Percentiles rank a stretch among this genome's conserved stretches.
phyloP scores from a whole-genome alignment of 805 yeast genomes.

The Candida railenensis region DNA sequence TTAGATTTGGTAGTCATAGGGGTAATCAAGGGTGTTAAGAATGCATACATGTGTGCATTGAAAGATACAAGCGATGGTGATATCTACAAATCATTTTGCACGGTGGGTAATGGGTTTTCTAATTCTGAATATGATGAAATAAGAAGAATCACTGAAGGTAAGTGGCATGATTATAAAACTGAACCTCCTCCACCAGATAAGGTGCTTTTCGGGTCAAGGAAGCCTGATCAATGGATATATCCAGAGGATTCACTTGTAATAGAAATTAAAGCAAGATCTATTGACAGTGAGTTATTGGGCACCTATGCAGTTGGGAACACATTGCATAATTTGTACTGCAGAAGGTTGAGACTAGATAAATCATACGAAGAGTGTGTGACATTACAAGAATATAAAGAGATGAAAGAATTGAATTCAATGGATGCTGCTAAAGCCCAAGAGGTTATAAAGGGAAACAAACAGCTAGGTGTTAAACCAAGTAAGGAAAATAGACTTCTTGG shows the following conservation, averaged over 20 bases:
- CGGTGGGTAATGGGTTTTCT: constrained; percentile 83
- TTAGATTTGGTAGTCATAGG: constrained; percentile 82
- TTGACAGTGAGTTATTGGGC: constrained; percentile 45
- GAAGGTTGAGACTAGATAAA: constrained; percentile 68
- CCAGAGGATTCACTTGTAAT: constrained; percentile 77
- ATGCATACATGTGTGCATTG: constrained; percentile 73
- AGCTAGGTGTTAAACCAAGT: constrained; percentile 9
- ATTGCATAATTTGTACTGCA: constrained; percentile 72
- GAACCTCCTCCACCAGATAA: constrained; percentile 38
- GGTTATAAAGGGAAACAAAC: constrained; percentile 23
- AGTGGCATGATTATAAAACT: constrained; percentile 53
- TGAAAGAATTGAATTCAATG: constrained; percentile 28
- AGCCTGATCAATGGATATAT: constrained; percentile 75
- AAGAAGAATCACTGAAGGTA: constrained; percentile 52
- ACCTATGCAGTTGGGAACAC: constrained; percentile 68
- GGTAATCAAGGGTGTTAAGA: constrained; percentile 67
- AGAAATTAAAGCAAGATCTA: constrained; percentile 79
- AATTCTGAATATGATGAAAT: constrained; percentile 59
- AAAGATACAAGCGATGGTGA: constrained; percentile 39
- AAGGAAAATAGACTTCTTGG: constrained; percentile 14
- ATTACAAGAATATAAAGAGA: constrained; percentile 48
- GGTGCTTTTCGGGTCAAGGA: constrained; percentile 51
- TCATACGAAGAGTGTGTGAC: constrained; percentile 54
- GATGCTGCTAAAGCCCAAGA: constrained; percentile 26
- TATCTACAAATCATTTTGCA: constrained; percentile 65